Conservation (phyloP, 2,329 filamentous ascomycete species). For the Cadophora sp. region DNA sequence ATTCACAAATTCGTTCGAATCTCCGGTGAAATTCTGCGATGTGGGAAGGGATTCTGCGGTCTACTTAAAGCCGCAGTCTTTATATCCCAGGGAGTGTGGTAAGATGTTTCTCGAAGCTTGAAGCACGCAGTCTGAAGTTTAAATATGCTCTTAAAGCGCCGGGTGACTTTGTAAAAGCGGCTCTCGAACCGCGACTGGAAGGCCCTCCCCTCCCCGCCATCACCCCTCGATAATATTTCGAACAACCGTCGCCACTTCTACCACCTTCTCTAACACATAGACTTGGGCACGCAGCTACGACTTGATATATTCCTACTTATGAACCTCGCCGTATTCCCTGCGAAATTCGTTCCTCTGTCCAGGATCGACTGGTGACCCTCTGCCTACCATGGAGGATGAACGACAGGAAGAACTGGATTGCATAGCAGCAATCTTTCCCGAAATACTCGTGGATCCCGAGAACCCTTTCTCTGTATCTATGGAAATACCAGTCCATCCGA, state of each 20-base stretch:
- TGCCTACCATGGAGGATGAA: conserved; percentile 64
- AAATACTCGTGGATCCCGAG: conserved; percentile 57
- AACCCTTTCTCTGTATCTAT: conserved; percentile 56
- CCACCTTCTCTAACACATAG: conserved; percentile 3
- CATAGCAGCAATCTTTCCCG: conserved; percentile 71
- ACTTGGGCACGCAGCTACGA: conserved; percentile 1
- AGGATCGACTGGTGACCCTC: conserved; percentile 39
- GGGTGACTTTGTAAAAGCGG: conserved; percentile 31
- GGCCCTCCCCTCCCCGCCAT: background rate
- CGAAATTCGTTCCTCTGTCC: conserved; percentile 35
- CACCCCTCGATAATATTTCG: conserved; percentile 8
- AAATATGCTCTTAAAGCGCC: conserved; percentile 1
- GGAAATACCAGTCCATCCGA: conserved; percentile 63
- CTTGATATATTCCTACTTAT: conserved; percentile 31
- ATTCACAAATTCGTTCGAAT: background rate
- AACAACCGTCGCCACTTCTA: conserved; percentile 11
- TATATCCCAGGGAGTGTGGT: background rate
- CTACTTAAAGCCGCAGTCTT: conserved; percentile 14
- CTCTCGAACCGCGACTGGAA: conserved; percentile 33
- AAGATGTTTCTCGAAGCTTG: background rate
- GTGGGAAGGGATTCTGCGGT: background rate
- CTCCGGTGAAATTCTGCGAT: background rate
- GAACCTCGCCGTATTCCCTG: conserved; percentile 25
- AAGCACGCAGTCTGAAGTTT: background rate
- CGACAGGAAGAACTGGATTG: conserved; percentile 66